phyloP scores from a whole-genome alignment of 495 filamentous ascomycete genomes.

The Xeromyces bisporus region DNA sequence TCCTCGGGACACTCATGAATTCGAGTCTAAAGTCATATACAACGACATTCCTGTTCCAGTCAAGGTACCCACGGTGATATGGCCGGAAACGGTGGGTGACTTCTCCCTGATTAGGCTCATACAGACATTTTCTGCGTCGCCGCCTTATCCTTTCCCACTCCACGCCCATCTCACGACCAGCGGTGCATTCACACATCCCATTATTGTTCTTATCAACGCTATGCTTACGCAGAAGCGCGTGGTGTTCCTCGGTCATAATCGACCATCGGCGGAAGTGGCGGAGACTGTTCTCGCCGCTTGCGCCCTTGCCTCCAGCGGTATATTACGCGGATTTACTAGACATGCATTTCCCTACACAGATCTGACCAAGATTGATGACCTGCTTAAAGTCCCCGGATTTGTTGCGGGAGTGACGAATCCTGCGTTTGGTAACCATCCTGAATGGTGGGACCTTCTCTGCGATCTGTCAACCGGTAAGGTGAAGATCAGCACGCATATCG shows the following conservation, averaged over 20 bases:
- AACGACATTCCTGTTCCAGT: conserved; percentile 90
- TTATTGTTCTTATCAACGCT: conserved; percentile 37
- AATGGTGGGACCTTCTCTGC: conserved; percentile 98
- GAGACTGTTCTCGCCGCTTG: conserved; percentile 91
- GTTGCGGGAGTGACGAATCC: conserved; percentile 97
- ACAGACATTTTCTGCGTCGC: conserved; percentile 68
- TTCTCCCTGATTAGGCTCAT: conserved; percentile 96
- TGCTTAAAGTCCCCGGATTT: conserved; percentile 89
- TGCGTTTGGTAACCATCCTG: conserved; percentile 80
- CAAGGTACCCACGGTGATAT: conserved; percentile 82
- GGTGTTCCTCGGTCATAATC: conserved; percentile 88
- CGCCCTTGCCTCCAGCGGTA: conserved; percentile 81
- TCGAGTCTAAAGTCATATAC: conserved; percentile 86
- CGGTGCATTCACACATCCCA: conserved; percentile 46
- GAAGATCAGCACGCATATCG: conserved; percentile 76
- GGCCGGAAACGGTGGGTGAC: conserved; percentile 91
- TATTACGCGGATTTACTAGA: conserved; percentile 88
- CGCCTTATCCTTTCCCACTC: conserved; percentile 69
- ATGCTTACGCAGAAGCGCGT: conserved; percentile 92
- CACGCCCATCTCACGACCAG: conserved; percentile 90
- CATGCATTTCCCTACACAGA: conserved; percentile 98
- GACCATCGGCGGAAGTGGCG: conserved; percentile 83
- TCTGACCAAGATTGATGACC: conserved; percentile 91
- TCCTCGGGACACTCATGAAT: conserved; percentile 91
- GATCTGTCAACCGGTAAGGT: conserved; percentile 84